These are phyloP conservation scores for Aristolochia fimbriata DNA, from an alignment of 164 flowering plant genomes.

Conservation along the genomic window DNA sequence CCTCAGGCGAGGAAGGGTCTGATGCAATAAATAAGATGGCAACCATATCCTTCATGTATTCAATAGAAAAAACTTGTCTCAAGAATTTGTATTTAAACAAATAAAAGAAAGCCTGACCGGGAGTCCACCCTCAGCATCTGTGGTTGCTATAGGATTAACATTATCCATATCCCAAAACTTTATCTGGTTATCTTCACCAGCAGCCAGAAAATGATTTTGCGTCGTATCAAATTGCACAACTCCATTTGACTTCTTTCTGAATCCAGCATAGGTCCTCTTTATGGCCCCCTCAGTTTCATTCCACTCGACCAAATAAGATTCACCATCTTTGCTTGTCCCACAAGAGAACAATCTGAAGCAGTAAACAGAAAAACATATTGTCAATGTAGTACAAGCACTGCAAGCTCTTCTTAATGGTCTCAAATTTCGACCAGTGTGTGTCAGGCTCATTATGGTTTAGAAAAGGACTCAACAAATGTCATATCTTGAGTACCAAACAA, in stretches of 20 bases:
- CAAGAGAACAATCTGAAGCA: slow-evolving; percentile 73
- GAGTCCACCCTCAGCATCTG: slow-evolving; percentile 91
- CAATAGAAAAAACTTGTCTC: no score
- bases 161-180: slow-evolving; percentile 96
- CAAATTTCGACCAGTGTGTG: no score
- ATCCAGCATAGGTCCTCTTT: slow-evolving; percentile 66
- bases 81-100: neutral
- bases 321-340: slow-evolving; percentile 96
- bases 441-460: no score
- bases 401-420: no score
- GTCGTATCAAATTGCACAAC: slow-evolving; percentile 89
- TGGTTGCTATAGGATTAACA: slow-evolving; percentile 37
- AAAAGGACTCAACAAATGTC: no score
- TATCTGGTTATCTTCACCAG: slow-evolving; percentile 80
- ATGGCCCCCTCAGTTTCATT: slow-evolving; percentile 94
- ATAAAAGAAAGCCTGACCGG: slow-evolving; percentile 37
- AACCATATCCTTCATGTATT: neutral
- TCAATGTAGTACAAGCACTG: no score
- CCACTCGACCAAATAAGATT: slow-evolving; percentile 83
- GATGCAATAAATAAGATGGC: slow-evolving; percentile 18
- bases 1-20: slow-evolving; percentile 80
- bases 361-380: slow-evolving; percentile 1
- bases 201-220: slow-evolving; percentile 79
- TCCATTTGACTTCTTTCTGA: slow-evolving; percentile 65
- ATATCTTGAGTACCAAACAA: no score